A percentile compares a stretch with the other conserved stretches of the same genome.
Evolutionary conservation across 768 basidiomycete species (phyloP).

Genomic region (Phylloporus rhodoxanthus): DNA sequence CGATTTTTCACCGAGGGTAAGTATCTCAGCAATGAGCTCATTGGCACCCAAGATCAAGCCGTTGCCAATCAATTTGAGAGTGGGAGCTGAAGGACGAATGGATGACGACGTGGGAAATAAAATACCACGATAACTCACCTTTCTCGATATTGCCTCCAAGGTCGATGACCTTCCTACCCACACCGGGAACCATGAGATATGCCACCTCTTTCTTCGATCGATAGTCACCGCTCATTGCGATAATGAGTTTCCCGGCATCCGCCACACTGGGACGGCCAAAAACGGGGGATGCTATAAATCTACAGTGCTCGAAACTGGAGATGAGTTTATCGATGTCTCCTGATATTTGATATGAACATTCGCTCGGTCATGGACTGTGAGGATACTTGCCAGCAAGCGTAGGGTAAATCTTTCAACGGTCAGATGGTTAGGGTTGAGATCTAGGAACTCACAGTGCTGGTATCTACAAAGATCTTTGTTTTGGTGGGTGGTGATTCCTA

Average conservation of each 20-base stretch:
- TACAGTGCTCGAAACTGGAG: conserved; percentile 50
- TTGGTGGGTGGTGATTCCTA: conserved; percentile 40
- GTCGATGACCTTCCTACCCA: conserved; percentile 73
- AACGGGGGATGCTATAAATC: conserved; percentile 71
- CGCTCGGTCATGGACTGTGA: background rate
- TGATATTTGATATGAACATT: conserved; percentile 13
- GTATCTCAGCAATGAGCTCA: conserved; percentile 76
- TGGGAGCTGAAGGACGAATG: conserved; percentile 41
- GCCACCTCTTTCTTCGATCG: conserved; percentile 78
- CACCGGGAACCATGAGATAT: conserved; percentile 70
- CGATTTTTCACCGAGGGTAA: conserved; percentile 79
- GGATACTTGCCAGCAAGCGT: conserved; percentile 38
- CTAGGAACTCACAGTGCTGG: conserved; percentile 58
- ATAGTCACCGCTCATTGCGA: conserved; percentile 76
- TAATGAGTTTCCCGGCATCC: conserved; percentile 56
- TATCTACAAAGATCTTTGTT: conserved; percentile 79
- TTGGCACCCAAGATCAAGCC: conserved; percentile 70
- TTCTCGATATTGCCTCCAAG: conserved; percentile 84
- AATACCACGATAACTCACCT: conserved; percentile 35
- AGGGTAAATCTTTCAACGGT: conserved; percentile 47
- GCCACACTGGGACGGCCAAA: conserved; percentile 70
- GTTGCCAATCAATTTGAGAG: conserved; percentile 77
- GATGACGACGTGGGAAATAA: background rate
- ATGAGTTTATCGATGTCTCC: conserved; percentile 68
- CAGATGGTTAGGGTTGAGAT: conserved; percentile 2